Evolutionary conservation across 225 moss, liverwort and hornwort species (phyloP).

Genomic region (Physcomitrium patens): DNA sequence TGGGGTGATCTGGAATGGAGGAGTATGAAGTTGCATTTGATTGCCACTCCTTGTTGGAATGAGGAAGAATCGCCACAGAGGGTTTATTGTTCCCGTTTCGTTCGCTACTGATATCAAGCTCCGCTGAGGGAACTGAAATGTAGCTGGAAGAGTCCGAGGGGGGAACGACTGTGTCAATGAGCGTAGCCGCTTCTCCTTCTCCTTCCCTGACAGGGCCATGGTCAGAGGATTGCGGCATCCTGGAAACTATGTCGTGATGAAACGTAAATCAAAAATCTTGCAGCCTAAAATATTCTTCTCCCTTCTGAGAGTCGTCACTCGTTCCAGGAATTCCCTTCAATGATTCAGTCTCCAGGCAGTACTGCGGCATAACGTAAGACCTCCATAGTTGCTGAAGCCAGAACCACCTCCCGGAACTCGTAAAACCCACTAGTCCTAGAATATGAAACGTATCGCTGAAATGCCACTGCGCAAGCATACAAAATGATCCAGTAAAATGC

Average conservation of each 20-base stretch:
- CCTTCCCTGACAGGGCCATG: constrained; percentile 27
- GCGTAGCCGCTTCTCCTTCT: constrained; percentile 43
- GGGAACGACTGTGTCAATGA: constrained; percentile 20
- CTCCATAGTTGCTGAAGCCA: neutral
- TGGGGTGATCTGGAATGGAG: constrained; percentile 27
- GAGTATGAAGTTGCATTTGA: constrained; percentile 4
- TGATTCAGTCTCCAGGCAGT: neutral
- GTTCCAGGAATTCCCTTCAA: constrained; percentile 2
- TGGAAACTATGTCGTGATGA: constrained; percentile 2
- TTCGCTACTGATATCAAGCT: constrained; percentile 16
- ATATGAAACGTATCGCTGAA: too few species aligned
- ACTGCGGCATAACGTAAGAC: neutral
- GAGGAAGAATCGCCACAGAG: neutral
- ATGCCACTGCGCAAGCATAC: neutral
- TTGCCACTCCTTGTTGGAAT: neutral
- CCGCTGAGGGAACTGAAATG: constrained; percentile 41
- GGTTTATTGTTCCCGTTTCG: constrained; percentile 33
- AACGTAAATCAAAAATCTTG: neutral
- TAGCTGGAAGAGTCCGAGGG: constrained; percentile 50
- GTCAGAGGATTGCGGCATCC: constrained; percentile 36
- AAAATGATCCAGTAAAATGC: too few species aligned
- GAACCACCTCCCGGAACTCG: neutral
- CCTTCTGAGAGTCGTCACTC: neutral
- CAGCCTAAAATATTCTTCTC: neutral
- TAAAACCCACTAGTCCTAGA: neutral